Base-by-base conservation (phyloP, 768 basidiomycete genomes). In the Leucosporidium scottii region DNA sequence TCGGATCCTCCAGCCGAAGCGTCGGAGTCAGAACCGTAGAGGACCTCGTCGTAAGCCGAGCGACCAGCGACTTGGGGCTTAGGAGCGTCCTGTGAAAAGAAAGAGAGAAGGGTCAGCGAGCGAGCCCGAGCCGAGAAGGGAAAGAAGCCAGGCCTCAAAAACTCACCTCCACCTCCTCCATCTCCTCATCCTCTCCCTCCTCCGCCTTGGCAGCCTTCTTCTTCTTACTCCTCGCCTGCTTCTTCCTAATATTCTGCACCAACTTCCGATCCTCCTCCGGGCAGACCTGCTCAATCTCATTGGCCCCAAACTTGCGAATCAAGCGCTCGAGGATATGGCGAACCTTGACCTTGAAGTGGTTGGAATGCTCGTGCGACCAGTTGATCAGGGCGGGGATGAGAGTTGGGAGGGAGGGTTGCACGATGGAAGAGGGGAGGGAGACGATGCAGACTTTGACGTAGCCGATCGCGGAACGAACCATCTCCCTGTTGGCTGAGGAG, bases 291-390 rank as follows among this genome's bases (percentile, higher is more conserved):
- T 79, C 79, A 2, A 99, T 85, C 54, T 87, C 87, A 50, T 93
- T 86, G 83, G 85, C 96, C 0, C 86, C 87, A 75, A 96, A 96
- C 69, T 92, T 84, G 69, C 94, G 82, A 71, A 98, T 83, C 85
- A 97, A 87, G 57, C 94, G 85, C 81, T 98, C 94, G 74, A 98
- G 93, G 72, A 98, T 93, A 78, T 98, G 93, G 54, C 91, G 86
- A 28, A 96, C 92, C 81, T 97, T 97, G 59, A 84, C 82, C 78
- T 98, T 98, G 85, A 99, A 98, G 77, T 97, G 96, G 75, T 98
- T 98, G 78, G 94, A 94, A 80, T 98, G 94, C 76, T 97, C 93
- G 76, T 96, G 92, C 8, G 91, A 91, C 92, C 96, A 94, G 56
- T 82, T 83, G 44, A 98, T 81, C 18, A 99, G 82, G 0, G 87